A percentile compares a stretch with the other conserved stretches of the same genome.
phyloP scores from a whole-genome alignment of 2,329 filamentous ascomycete species.

The Periglandula ipomoeae region DNA sequence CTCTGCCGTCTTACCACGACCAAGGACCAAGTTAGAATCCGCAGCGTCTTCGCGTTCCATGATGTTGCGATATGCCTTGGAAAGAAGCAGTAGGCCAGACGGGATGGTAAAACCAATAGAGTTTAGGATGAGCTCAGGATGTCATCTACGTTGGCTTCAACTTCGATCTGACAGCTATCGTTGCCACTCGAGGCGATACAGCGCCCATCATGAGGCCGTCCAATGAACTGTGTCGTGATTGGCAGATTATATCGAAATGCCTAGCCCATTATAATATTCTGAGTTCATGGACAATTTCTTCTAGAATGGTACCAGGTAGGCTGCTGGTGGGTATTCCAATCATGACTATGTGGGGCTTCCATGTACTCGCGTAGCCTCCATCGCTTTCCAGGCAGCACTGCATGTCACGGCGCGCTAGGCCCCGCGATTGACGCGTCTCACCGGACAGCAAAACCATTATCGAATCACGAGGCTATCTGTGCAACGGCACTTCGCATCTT shows the following conservation, averaged over 20 bases:
- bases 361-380: too few species aligned
- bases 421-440: too few species aligned
- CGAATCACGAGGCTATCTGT: too few species aligned
- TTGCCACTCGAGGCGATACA: background rate
- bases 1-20: conserved; percentile 48
- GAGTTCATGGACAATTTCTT: background rate
- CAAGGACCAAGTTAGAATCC: background rate
- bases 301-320: too few species aligned
- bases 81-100: background rate
- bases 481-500: too few species aligned
- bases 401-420: too few species aligned
- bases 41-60: background rate
- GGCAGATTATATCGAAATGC: background rate
- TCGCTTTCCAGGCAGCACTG: too few species aligned
- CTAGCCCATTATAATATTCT: background rate
- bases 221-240: background rate
- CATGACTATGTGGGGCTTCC: too few species aligned
- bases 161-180: background rate
- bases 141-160: background rate
- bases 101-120: background rate
- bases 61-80: background rate
- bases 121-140: background rate
- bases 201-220: too few species aligned
- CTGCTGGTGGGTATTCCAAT: too few species aligned
- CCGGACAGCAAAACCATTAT: too few species aligned